These are phyloP conservation scores for Botrytis pseudocinerea DNA, from an alignment of 2,329 filamentous ascomycete species.

Conservation along the genomic window DNA sequence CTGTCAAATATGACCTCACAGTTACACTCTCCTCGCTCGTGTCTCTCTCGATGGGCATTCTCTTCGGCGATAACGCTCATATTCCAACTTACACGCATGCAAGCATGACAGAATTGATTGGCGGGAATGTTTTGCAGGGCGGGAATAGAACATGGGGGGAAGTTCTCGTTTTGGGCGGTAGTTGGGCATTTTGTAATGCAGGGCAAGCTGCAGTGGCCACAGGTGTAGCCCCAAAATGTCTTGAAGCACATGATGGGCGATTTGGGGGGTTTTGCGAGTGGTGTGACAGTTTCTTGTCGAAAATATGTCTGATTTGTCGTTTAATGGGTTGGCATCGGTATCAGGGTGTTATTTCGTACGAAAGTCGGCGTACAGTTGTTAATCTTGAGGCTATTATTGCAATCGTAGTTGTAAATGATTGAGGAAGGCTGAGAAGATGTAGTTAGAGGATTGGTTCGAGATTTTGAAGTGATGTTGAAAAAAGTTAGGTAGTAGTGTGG, in stretches of 20 bases:
- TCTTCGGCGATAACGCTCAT: conserved; percentile 33
- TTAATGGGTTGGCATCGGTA: not conserved
- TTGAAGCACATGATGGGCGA: conserved; percentile 48
- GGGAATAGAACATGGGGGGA: conserved; percentile 36
- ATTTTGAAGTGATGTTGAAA: not conserved
- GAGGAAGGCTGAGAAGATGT: not conserved
- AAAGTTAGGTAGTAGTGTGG: not conserved
- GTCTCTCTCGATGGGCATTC: conserved; percentile 32
- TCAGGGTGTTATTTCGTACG: not conserved
- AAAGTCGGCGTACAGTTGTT: too few species aligned
- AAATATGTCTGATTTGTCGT: not conserved
- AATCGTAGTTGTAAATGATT: not conserved
- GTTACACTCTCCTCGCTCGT: conserved; percentile 33
- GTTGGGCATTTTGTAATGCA: conserved; percentile 47
- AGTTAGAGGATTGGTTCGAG: not conserved
- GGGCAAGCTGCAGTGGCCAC: conserved; percentile 48
- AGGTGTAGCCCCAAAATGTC: conserved; percentile 50
- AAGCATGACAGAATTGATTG: conserved; percentile 37
- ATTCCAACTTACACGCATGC: conserved; percentile 40
- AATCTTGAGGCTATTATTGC: not conserved
- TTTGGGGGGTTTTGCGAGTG: not conserved
- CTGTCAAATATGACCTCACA: conserved; percentile 36
- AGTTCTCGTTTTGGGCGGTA: conserved; percentile 31
- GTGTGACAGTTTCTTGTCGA: not conserved
- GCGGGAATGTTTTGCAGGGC: conserved; percentile 34